Percentiles rank a stretch among this genome's conserved stretches.
Conservation (phyloP, 2,329 filamentous ascomycete genomes). For the Macrophomina pseudophaseolina region DNA sequence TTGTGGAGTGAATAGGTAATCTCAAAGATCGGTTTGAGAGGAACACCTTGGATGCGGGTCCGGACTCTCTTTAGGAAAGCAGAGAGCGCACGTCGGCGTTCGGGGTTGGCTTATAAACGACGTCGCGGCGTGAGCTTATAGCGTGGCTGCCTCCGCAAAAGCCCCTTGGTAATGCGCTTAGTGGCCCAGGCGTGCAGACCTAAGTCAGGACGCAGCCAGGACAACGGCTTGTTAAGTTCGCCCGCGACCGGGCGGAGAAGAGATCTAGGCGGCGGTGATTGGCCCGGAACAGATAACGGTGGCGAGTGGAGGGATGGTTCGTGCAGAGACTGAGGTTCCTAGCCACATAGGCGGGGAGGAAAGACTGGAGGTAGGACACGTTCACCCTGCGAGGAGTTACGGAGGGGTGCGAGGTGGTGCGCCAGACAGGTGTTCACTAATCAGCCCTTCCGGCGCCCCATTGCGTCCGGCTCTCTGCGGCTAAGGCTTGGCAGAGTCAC, state of each 20-base stretch:
- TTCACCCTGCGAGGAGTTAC: constrained; percentile 16
- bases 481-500: constrained; percentile 7
- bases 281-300: neutral
- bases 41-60: neutral
- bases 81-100: constrained; percentile 12
- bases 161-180: constrained; percentile 17
- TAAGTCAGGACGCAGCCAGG: neutral
- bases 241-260: neutral
- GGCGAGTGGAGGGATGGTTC: constrained; percentile 3
- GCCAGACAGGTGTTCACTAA: constrained; percentile 17
- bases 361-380: constrained; percentile 9
- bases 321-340: constrained; percentile 8
- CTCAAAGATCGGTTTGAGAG: neutral
- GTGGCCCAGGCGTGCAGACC: constrained; percentile 10
- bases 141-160: neutral
- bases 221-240: neutral
- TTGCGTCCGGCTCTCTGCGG: constrained; percentile 5
- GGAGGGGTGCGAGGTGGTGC: constrained; percentile 16
- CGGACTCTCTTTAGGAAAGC: constrained; percentile 12
- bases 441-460: neutral
- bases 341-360: neutral
- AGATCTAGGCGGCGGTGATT: neutral
- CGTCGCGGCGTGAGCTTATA: neutral
- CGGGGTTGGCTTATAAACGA: constrained; percentile 16
- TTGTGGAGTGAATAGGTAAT: constrained; percentile 3